phyloP scores from a whole-genome alignment of 768 basidiomycete species.

The Hypsizygus marmoreus region DNA sequence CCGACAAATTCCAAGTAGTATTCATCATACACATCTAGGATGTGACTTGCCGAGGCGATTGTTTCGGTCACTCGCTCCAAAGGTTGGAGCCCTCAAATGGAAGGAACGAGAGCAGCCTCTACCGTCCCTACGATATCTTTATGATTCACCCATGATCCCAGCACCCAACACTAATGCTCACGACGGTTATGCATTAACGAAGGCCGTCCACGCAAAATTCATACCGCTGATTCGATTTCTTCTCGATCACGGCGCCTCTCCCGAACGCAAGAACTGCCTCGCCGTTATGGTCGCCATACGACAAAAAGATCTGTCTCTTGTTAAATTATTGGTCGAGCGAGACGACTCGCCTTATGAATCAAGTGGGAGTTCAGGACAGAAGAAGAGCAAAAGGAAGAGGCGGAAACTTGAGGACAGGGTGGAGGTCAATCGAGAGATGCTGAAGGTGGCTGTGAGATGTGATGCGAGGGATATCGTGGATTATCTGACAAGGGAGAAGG shows the following conservation, averaged over 20 bases:
- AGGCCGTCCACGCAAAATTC: slow-evolving; percentile 70
- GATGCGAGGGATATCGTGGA: slow-evolving; percentile 70
- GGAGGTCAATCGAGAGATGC: slow-evolving; percentile 53
- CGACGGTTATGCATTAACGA: slow-evolving; percentile 80
- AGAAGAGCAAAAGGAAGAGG: slow-evolving; percentile 39
- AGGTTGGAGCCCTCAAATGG: slow-evolving; percentile 36
- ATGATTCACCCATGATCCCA: slow-evolving; percentile 38
- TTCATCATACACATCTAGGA: slow-evolving; percentile 6
- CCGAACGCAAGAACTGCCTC: slow-evolving; percentile 58
- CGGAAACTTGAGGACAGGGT: slow-evolving; percentile 64
- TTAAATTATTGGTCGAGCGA: slow-evolving; percentile 79
- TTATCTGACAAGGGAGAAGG: slow-evolving; percentile 71
- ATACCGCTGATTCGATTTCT: slow-evolving; percentile 69
- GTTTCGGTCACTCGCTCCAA: slow-evolving; percentile 54
- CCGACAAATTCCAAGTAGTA: slow-evolving; percentile 38
- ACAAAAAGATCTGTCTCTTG: slow-evolving; percentile 63
- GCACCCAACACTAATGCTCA: slow-evolving; percentile 62
- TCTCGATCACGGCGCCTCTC: slow-evolving; percentile 72
- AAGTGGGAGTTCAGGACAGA: slow-evolving; percentile 22
- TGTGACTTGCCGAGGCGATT: slow-evolving; percentile 67
- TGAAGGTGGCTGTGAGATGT: slow-evolving; percentile 64
- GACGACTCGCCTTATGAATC: slow-evolving; percentile 18
- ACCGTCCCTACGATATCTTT: slow-evolving; percentile 65
- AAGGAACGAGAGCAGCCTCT: slow-evolving; percentile 55
- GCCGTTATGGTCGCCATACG: slow-evolving; percentile 77